phyloP scores from a whole-genome alignment of 2,329 filamentous ascomycete genomes.

The Alternaria postmessia region DNA sequence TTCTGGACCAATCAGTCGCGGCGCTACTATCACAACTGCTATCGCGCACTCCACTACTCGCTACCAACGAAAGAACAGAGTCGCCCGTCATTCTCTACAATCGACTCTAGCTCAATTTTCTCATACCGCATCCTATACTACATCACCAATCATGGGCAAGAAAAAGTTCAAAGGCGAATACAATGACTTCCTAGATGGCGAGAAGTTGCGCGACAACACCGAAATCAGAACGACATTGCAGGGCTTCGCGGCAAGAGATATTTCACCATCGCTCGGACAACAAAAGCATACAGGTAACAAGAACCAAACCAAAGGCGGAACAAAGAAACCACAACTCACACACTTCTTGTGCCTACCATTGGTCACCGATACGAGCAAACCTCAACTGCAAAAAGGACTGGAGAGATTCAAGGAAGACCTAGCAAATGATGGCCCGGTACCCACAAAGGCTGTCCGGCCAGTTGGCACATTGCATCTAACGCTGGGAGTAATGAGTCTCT shows the following conservation, averaged over 20 bases:
- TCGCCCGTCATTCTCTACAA: neutral
- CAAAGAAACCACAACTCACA: conserved; percentile 63
- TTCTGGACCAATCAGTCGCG: conserved; percentile 13
- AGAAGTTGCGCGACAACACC: conserved; percentile 40
- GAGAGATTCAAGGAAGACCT: conserved; percentile 67
- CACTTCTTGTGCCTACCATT: conserved; percentile 83
- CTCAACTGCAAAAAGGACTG: conserved; percentile 71
- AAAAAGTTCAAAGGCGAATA: conserved; percentile 39
- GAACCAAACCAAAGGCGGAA: conserved; percentile 20
- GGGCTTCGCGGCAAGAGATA: conserved; percentile 13
- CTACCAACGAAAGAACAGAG: conserved; percentile 1
- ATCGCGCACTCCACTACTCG: neutral
- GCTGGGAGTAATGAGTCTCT: conserved; percentile 83
- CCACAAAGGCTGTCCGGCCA: conserved; percentile 74
- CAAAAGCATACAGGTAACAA: conserved; percentile 19
- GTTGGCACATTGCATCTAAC: conserved; percentile 85
- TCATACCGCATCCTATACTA: neutral
- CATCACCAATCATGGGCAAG: conserved; percentile 37
- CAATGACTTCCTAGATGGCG: conserved; percentile 48
- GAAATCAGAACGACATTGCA: conserved; percentile 37
- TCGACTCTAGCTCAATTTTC: neutral
- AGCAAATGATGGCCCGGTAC: conserved; percentile 55
- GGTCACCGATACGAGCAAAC: conserved; percentile 65
- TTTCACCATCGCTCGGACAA: conserved; percentile 21
- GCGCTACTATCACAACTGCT: conserved; percentile 4